Evolutionary conservation across 768 basidiomycete genomes (phyloP), one percentile per base, ranked within the genome.

Genomic region (Lenzites betulinus): DNA sequence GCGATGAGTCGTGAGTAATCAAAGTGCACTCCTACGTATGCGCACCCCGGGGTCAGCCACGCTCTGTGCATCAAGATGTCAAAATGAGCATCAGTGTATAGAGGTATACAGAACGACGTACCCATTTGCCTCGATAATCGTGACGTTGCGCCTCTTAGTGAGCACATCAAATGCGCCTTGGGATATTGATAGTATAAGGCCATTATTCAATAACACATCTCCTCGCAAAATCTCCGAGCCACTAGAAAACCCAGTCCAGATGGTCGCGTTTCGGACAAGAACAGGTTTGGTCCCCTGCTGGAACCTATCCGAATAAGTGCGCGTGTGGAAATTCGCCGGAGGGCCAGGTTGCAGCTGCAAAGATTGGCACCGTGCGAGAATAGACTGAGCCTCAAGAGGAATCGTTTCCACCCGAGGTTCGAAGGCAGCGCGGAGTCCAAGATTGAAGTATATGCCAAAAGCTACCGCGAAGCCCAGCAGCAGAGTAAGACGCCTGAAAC

Each of bases 211-310:
- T 0, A 87, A 73, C 3, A 93, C 69, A 53, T 87, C 84, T 0
- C 85, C 86, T n/a, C 74, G 73, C 11, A 88, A 63, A 8, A 87
- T 68, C 63, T 89, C 82, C 6, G 73, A 74, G 0, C 90, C 90
- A 33, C 81, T 75, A 11, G 78, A 64, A 8, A 75, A 72, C 0
- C 90, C 92, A 2, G 91, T 92, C 92, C 92, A 94, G 28, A 93
- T 81, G 6, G 82, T 85, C 11, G 86, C 90, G 69, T 93, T 91
- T 59, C 75, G 79, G 33, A 94, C 78, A 26, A 86, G 74, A 1
- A 80, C 77, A 1, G 85, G 70, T 3, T 67, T 67, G 1, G 90
- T 88, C 0, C 84, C 88, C 0, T 69, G 69, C 7, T 77, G 82
- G 60, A 77, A 83, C 28, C 87, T 77, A 66, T 89, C 87, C 16